Evolutionary conservation across 176 grass and related monocot species (phyloP).

Genomic region (Oryza coarctata): DNA sequence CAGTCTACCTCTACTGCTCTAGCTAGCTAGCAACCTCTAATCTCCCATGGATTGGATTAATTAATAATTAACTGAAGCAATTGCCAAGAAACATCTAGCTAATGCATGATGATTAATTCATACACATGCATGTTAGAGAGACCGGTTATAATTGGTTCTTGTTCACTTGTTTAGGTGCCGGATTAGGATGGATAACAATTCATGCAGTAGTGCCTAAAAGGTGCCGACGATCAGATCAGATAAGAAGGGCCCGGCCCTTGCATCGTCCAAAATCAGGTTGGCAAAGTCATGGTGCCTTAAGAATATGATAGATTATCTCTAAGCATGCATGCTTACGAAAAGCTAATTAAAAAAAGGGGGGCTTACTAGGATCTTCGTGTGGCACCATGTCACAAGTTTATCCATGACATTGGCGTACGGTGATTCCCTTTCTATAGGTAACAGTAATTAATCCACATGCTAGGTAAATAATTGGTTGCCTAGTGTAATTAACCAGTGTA

Average conservation of each 20-base stretch:
- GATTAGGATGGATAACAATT: background rate
- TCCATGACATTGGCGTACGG: conserved; percentile 6
- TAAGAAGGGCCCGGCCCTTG: background rate
- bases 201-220: background rate
- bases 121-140: background rate
- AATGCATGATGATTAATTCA: background rate
- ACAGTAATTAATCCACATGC: background rate
- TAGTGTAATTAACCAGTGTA: background rate
- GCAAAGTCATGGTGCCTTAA: conserved; percentile 12
- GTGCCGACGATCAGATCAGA: background rate
- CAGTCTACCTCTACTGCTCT: conserved; percentile 31
- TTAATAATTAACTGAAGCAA: background rate
- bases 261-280: conserved; percentile 25
- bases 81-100: background rate
- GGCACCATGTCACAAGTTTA: conserved; percentile 22
- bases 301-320: conserved; percentile 49
- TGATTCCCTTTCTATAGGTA: conserved; percentile 37
- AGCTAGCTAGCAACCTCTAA: background rate
- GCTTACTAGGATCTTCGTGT: conserved; percentile 4
- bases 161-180: background rate
- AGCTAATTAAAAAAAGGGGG: background rate
- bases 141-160: background rate
- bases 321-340: conserved; percentile 13
- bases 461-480: conserved; percentile 7
- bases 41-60: conserved; percentile 10